Conservation (phyloP, 2,329 filamentous ascomycete genomes). For the Lachnum nothofagi region DNA sequence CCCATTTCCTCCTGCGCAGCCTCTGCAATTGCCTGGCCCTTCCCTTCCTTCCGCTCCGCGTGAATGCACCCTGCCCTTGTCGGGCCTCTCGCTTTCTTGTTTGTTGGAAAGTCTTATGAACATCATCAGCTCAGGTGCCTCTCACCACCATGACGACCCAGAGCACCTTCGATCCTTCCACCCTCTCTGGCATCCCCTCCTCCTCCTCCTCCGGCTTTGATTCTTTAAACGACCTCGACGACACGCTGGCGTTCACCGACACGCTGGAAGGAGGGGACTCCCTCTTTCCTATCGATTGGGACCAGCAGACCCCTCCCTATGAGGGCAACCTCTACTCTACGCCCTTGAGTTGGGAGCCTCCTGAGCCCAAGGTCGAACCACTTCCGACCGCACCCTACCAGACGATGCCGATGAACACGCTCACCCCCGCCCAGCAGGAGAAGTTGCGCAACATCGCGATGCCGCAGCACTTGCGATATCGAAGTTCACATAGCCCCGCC, state of each 20-base stretch:
- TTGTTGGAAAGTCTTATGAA: conserved; percentile 1
- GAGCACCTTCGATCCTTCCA: conserved; percentile 23
- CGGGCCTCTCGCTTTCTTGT: not conserved
- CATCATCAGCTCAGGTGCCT: conserved; percentile 7
- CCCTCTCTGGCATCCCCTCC: conserved; percentile 20
- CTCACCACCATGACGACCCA: conserved; percentile 23
- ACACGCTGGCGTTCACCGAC: conserved; percentile 24
- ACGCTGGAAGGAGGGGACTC: conserved; percentile 13
- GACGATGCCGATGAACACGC: conserved; percentile 35
- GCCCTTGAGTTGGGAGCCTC: conserved; percentile 31
- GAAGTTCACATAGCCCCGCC: conserved; percentile 45
- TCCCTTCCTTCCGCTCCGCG: not conserved
- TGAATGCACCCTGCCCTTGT: conserved; percentile 5
- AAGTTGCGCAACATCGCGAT: conserved; percentile 60
- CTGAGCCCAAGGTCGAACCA: conserved; percentile 25
- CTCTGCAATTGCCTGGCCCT: not conserved
- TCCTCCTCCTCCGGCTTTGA: conserved; percentile 19
- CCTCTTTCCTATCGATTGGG: conserved; percentile 21
- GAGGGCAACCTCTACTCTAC: conserved; percentile 31
- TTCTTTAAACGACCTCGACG: conserved; percentile 20
- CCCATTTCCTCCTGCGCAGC: not conserved
- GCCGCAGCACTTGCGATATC: conserved; percentile 56
- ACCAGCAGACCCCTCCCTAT: conserved; percentile 27
- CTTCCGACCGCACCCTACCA: conserved; percentile 18
- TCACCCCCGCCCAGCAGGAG: conserved; percentile 57